phyloP scores from a whole-genome alignment of 106 monocot genomes.

The Dendrobium catenatum region DNA sequence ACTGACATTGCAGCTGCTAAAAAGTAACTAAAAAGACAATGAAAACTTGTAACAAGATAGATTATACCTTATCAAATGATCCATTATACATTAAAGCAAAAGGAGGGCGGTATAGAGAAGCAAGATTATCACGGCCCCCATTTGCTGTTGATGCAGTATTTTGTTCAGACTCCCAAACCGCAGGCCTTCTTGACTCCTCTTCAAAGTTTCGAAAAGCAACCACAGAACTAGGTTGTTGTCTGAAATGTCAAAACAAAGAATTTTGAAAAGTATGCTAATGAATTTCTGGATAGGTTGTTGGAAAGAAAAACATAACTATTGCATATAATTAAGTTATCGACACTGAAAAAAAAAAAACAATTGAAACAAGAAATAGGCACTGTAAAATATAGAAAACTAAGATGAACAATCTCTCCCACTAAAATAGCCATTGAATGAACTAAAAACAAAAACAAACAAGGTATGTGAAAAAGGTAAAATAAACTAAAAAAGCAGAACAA shows the following conservation, averaged over 20 bases:
- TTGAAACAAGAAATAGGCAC: not conserved
- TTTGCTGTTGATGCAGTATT: slow-evolving; percentile 37
- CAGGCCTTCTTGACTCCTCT: slow-evolving; percentile 57
- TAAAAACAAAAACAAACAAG: not conserved
- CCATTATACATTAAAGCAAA: slow-evolving; percentile 67
- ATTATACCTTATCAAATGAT: slow-evolving; percentile 63
- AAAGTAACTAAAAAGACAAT: not conserved
- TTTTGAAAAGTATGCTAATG: not conserved
- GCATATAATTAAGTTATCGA: not conserved
- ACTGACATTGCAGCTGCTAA: not conserved
- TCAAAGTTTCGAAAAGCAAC: slow-evolving; percentile 74
- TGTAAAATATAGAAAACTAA: not conserved
- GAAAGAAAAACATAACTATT: not conserved
- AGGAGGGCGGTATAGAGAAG: slow-evolving; percentile 77
- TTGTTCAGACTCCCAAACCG: slow-evolving; percentile 60
- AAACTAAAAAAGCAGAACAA: not conserved
- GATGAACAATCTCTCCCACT: not conserved
- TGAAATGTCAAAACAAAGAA: slow-evolving; percentile 14
- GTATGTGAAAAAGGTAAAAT: not conserved
- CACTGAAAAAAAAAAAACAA: not conserved
- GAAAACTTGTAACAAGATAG: not conserved
- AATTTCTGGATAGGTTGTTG: not conserved
- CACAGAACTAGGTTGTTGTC: slow-evolving; percentile 40
- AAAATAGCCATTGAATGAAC: not conserved
- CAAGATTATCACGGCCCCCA: slow-evolving; percentile 58